Conservation (phyloP, 805 yeast species). For the Lachancea quebecensis region DNA sequence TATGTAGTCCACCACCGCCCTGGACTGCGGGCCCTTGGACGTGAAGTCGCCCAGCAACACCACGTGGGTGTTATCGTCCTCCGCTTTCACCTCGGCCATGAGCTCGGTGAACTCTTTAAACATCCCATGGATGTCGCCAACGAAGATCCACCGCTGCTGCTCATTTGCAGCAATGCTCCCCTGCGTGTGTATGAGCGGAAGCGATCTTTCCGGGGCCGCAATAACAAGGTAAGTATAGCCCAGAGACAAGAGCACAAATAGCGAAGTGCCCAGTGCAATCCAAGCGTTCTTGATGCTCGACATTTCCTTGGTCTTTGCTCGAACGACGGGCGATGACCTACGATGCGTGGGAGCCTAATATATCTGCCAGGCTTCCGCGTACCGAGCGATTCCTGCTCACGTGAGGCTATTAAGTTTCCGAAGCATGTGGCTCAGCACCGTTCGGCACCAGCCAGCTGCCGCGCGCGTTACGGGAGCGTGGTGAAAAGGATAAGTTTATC, state of each 20-base stretch:
- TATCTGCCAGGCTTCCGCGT: too few species aligned
- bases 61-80: conserved; percentile 27
- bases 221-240: conserved; percentile 6
- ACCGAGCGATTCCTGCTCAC: too few species aligned
- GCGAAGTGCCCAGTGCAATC: background rate
- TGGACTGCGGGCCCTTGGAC: conserved; percentile 75
- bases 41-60: conserved; percentile 79
- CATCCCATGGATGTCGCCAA: conserved; percentile 90
- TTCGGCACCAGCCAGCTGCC: too few species aligned
- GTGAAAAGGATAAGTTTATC: too few species aligned
- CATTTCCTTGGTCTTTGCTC: too few species aligned
- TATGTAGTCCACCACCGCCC: conserved; percentile 60
- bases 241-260: background rate
- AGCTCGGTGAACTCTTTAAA: conserved; percentile 47
- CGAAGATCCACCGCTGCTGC: conserved; percentile 45
- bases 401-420: too few species aligned
- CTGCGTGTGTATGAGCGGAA: conserved; percentile 4
- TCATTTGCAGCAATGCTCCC: background rate
- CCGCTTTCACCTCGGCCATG: conserved; percentile 41
- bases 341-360: too few species aligned
- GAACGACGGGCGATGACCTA: too few species aligned
- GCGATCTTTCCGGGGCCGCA: background rate
- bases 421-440: too few species aligned
- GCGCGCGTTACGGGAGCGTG: too few species aligned
- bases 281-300: background rate